phyloP scores from a whole-genome alignment of 176 grass and related monocot genomes.

The Dactylis glomerata region DNA sequence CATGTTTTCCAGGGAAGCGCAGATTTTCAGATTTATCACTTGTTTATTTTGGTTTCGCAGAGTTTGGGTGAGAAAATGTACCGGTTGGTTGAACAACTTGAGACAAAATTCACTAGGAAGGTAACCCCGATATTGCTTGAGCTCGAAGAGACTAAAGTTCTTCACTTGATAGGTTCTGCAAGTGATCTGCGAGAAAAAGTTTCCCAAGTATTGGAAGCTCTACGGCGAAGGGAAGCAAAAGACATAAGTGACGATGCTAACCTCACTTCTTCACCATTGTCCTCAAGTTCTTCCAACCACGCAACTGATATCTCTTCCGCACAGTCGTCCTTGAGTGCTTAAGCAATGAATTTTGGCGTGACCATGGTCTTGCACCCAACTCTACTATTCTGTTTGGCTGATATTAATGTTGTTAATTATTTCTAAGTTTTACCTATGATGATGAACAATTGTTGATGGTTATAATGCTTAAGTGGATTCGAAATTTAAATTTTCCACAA shows the following conservation, averaged over 20 bases:
- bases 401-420: background rate
- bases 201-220: background rate
- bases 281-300: background rate
- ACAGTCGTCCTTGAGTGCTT: background rate
- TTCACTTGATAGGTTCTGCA: background rate
- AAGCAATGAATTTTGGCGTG: background rate
- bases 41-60: background rate
- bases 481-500: background rate
- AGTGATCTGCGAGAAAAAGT: background rate
- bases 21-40: background rate
- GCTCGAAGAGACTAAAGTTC: background rate
- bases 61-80: background rate
- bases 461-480: background rate
- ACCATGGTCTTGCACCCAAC: no score
- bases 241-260: no score
- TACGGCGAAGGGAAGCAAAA: background rate
- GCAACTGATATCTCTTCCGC: no score
- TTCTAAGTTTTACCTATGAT: background rate
- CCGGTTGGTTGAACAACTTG: background rate
- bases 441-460: background rate
- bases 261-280: background rate
- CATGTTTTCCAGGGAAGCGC: background rate
- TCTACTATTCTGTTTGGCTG: background rate
- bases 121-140: background rate
- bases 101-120: background rate